Conservation (phyloP, 305 asterid genomes). For the Fraxinus nigra region DNA sequence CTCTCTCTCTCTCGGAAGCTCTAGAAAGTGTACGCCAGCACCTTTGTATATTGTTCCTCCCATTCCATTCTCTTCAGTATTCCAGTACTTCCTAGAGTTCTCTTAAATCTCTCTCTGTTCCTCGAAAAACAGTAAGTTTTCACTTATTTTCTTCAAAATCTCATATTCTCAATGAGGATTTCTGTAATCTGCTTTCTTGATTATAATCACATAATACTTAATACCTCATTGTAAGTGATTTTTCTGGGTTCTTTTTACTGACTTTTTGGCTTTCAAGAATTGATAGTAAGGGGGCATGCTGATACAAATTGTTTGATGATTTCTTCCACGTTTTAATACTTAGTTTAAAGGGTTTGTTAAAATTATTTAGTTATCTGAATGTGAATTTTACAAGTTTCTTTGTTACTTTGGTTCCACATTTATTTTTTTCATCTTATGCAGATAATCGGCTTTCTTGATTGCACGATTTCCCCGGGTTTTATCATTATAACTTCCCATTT, state of each 20-base stretch:
- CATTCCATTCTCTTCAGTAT: background rate
- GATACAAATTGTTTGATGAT: no score
- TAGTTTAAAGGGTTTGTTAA: background rate
- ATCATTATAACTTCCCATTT: background rate
- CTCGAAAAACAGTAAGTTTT: constrained; percentile 25
- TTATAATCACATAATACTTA: background rate
- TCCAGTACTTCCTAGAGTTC: constrained; percentile 10
- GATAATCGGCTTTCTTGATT: no score
- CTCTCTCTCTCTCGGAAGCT: constrained; percentile 36
- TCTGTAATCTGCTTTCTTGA: background rate
- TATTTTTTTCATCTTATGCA: background rate
- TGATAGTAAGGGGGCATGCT: background rate
- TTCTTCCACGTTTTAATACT: no score
- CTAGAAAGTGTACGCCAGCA: constrained; percentile 37
- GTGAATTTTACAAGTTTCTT: background rate
- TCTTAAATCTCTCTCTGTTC: background rate
- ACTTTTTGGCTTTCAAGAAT: no score
- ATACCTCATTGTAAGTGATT: no score
- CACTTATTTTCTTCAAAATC: background rate
- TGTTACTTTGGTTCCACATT: background rate
- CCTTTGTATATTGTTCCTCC: constrained; percentile 13
- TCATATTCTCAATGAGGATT: background rate
- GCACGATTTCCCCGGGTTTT: background rate
- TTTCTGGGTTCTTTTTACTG: no score
- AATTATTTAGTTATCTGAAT: background rate